A percentile compares a stretch with the other conserved stretches of the same genome.
Conservation (phyloP, 2,329 filamentous ascomycete genomes). For the Aspergillus caelatus region DNA sequence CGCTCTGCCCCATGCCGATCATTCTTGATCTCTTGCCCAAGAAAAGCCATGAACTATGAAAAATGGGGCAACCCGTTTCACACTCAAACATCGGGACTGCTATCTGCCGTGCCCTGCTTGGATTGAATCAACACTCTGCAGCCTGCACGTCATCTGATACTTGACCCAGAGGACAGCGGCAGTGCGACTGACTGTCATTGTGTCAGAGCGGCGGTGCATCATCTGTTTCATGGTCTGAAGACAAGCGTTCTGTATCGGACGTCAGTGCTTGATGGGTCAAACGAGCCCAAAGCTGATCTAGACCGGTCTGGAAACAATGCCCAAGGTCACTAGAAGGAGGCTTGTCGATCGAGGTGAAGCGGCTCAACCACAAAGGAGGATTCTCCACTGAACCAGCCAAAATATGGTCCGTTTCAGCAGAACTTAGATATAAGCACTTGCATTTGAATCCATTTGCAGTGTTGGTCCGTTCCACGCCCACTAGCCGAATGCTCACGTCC, state of each 20-base stretch:
- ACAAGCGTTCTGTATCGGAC: neutral
- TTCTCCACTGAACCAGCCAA: neutral
- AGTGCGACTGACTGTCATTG: neutral
- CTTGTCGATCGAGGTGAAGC: conserved; percentile 10
- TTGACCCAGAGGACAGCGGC: neutral
- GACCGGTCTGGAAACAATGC: conserved; percentile 13
- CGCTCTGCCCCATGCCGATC: conserved; percentile 17
- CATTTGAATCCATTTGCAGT: neutral
- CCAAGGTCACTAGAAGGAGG: neutral
- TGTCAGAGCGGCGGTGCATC: neutral
- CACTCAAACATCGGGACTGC: conserved; percentile 10
- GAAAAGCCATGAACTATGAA: conserved; percentile 6
- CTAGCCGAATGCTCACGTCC: neutral
- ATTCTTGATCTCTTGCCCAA: conserved; percentile 13
- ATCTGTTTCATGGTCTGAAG: neutral
- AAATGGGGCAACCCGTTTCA: conserved; percentile 14
- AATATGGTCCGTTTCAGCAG: conserved; percentile 2
- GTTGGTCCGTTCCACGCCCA: conserved; percentile 1
- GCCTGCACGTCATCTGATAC: neutral
- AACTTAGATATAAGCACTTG: conserved; percentile 3
- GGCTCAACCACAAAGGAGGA: conserved; percentile 13
- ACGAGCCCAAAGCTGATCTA: conserved; percentile 9
- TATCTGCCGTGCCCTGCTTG: conserved; percentile 1
- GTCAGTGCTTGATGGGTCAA: conserved; percentile 7
- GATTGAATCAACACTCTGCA: neutral